These are phyloP conservation scores for Proliferodiscus dingleyae DNA, from an alignment of 2,329 filamentous ascomycete species.

Conservation along the genomic window DNA sequence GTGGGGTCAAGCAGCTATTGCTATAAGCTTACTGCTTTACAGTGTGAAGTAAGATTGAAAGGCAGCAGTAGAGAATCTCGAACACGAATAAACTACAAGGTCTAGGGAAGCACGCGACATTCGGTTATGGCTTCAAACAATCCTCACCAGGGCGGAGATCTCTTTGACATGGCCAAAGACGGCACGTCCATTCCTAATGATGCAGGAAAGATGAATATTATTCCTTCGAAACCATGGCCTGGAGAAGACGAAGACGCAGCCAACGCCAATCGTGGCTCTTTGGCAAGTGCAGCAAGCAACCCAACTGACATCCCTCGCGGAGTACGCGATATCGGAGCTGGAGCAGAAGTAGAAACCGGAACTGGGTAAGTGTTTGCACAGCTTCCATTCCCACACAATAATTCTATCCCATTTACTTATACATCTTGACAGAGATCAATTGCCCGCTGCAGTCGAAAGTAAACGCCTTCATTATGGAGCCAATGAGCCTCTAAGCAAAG, in stretches of 20 bases:
- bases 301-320: conserved; percentile 40
- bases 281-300: conserved; percentile 38
- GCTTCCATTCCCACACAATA: conserved; percentile 26
- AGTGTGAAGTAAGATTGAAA: too few relatives aligned
- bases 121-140: conserved; percentile 9
- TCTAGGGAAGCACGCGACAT: too few relatives aligned
- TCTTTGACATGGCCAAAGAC: conserved; percentile 15
- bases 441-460: conserved; percentile 15
- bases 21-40: too few relatives aligned
- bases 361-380: conserved; percentile 33
- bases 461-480: conserved; percentile 35
- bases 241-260: conserved; percentile 38
- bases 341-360: conserved; percentile 36
- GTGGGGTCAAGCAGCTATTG: too few relatives aligned
- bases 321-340: conserved; percentile 32
- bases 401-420: conserved; percentile 23
- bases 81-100: too few relatives aligned
- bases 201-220: conserved; percentile 40
- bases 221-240: conserved; percentile 44
- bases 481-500: conserved; percentile 34
- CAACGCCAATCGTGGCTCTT: neutral
- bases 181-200: conserved; percentile 35
- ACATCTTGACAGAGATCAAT: conserved; percentile 28
- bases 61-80: too few relatives aligned
- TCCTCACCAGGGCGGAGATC: conserved; percentile 14